These are phyloP conservation scores for Melanomma pulvis-pyrius DNA, from an alignment of 495 filamentous ascomycete species.

Conservation along the genomic window DNA sequence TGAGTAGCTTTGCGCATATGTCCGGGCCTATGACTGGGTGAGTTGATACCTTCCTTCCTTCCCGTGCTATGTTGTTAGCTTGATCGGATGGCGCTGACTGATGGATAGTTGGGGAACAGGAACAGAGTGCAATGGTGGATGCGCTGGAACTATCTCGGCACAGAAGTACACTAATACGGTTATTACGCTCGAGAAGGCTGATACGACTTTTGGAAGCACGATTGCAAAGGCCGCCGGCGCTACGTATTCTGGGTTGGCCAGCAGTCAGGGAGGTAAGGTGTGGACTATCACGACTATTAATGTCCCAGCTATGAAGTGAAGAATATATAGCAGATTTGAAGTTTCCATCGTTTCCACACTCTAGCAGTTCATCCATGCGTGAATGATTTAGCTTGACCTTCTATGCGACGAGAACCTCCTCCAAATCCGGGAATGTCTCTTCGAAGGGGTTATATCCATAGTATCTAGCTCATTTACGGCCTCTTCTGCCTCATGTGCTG, in stretches of 20 bases:
- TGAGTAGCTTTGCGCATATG: neutral
- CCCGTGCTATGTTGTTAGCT: too few relatives aligned
- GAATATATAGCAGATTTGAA: neutral
- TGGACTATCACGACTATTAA: neutral
- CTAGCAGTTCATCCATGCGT: too few relatives aligned
- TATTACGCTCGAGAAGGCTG: neutral
- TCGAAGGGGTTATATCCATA: neutral
- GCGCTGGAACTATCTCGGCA: neutral
- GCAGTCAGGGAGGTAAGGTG: neutral
- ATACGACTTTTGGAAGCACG: neutral
- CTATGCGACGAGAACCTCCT: neutral
- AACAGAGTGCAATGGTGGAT: neutral
- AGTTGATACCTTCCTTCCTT: neutral
- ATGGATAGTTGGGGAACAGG: neutral
- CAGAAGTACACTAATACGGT: neutral
- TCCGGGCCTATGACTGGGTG: neutral
- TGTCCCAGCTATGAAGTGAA: neutral
- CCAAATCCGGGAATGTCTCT: neutral
- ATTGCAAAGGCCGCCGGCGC: neutral
- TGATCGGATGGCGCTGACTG: too few relatives aligned
- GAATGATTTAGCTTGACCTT: neutral
- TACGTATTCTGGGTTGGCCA: neutral
- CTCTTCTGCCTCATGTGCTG: neutral
- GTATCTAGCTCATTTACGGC: neutral
- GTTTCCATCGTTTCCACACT: too few relatives aligned